Percentiles rank a stretch among this genome's conserved stretches.
Conservation (phyloP, 176 grass and related monocot species). For the Saccharum officinarum region DNA sequence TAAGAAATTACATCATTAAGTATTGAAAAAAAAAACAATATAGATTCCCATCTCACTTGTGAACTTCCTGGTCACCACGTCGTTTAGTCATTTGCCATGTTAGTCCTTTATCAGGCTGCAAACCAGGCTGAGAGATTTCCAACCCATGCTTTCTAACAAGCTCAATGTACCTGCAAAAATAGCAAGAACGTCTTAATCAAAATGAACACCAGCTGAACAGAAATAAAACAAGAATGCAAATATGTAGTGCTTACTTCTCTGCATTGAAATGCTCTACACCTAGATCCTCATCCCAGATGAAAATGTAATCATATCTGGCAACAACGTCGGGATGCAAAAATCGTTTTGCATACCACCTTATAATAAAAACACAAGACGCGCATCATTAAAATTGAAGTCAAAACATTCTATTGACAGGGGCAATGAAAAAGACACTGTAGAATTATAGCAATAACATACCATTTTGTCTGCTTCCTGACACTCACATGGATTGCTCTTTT, state of each 20-base stretch:
- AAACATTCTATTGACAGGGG: not conserved
- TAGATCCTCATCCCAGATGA: conserved; percentile 99
- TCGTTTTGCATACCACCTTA: conserved; percentile 98
- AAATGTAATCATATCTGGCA: conserved; percentile 92
- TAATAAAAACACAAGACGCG: conserved; percentile 30
- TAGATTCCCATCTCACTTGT: conserved; percentile 61
- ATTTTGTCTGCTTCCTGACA: conserved; percentile 89
- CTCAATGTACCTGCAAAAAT: conserved; percentile 77
- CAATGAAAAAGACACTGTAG: not conserved
- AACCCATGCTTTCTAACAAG: conserved; percentile 97
- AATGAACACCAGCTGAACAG: conserved; percentile 14
- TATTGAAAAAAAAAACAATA: not conserved
- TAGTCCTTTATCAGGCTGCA: conserved; percentile 84
- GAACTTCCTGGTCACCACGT: conserved; percentile 80
- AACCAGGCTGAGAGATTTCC: conserved; percentile 96
- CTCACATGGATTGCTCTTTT: conserved; percentile 90
- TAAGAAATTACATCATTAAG: conserved; percentile 23
- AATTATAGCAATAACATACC: conserved; percentile 51
- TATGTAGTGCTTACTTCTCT: conserved; percentile 63
- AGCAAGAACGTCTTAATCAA: not conserved
- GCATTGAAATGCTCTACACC: conserved; percentile 97
- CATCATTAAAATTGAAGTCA: not conserved
- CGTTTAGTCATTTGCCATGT: conserved; percentile 99
- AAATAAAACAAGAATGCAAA: conserved; percentile 25
- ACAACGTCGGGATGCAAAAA: conserved; percentile 96